Conservation (phyloP, 2,329 filamentous ascomycete genomes). For the Cryphonectria radicalis region DNA sequence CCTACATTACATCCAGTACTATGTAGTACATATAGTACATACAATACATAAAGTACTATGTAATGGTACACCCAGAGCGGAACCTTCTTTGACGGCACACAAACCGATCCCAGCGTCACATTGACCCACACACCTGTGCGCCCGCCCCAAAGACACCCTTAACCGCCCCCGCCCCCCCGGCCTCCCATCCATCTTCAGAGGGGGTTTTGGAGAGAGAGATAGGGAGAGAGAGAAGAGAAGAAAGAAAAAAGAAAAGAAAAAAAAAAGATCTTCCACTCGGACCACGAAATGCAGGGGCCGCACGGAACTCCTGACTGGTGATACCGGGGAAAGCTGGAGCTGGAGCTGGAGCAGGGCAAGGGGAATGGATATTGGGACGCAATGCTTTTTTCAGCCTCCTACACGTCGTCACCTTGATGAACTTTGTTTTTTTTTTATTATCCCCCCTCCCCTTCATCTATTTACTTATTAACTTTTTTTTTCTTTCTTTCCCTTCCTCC, state of each 20-base stretch:
- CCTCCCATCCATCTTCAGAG: background rate
- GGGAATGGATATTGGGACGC: background rate
- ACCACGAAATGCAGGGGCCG: conserved; percentile 24
- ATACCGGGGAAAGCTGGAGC: conserved; percentile 10
- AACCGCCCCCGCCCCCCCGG: background rate
- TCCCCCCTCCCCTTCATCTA: background rate
- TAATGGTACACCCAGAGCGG: background rate
- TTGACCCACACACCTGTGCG: conserved; percentile 10
- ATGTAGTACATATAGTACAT: background rate
- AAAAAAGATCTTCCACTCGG: background rate
- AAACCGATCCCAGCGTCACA: conserved; percentile 24
- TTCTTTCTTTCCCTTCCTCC: too few species aligned
- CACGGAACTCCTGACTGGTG: conserved; percentile 21
- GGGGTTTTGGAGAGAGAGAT: background rate
- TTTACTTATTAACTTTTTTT: background rate
- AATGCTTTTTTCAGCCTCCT: conserved; percentile 23
- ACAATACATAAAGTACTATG: background rate
- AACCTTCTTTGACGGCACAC: conserved; percentile 8
- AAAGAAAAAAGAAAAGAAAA: background rate
- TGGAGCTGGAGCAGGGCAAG: conserved; percentile 3
- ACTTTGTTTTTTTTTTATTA: background rate
- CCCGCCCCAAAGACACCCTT: background rate
- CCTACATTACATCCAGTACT: background rate
- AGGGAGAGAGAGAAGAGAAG: background rate
- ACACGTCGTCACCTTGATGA: background rate